Conservation (phyloP, 1,284 basidiomycete species). For the Papiliotrema terrestris region DNA sequence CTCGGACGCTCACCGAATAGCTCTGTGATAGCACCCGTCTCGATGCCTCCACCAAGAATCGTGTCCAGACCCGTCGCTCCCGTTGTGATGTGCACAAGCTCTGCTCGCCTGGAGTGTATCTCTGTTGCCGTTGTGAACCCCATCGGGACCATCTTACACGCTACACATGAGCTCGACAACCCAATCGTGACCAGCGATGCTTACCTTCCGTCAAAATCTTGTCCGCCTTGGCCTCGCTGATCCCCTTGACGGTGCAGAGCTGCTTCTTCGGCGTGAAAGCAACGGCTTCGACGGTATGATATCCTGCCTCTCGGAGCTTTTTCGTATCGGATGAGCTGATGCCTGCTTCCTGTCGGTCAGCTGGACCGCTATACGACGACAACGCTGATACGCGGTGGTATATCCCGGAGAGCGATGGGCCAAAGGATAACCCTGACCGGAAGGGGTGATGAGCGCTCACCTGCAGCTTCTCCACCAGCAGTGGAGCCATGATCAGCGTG, state of each 20-base stretch:
- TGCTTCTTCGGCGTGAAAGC: slow-evolving; percentile 97
- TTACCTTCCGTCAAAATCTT: slow-evolving; percentile 88
- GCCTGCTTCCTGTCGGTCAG: slow-evolving; percentile 65
- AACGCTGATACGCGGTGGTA: no score
- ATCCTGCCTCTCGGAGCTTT: slow-evolving; percentile 86
- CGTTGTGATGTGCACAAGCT: slow-evolving; percentile 94
- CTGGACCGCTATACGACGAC: neutral
- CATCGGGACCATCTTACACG: slow-evolving; percentile 91
- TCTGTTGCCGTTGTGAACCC: slow-evolving; percentile 99
- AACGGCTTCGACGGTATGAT: slow-evolving; percentile 91
- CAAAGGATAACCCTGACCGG: no score
- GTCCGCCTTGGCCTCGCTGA: slow-evolving; percentile 96
- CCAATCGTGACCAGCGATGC: slow-evolving; percentile 25
- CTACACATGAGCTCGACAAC: slow-evolving; percentile 52
- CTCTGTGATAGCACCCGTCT: slow-evolving; percentile 98
- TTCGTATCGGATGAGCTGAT: slow-evolving; percentile 90
- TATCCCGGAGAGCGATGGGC: no score
- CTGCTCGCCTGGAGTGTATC: slow-evolving; percentile 90
- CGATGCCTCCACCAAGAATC: slow-evolving; percentile 92
- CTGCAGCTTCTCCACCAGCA: slow-evolving; percentile 77
- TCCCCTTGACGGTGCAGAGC: slow-evolving; percentile 88
- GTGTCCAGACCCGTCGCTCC: slow-evolving; percentile 96
- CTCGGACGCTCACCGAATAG: slow-evolving; percentile 65
- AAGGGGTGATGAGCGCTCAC: slow-evolving; percentile 27
- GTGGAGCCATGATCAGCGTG: slow-evolving; percentile 64